Evolutionary conservation across 2,329 filamentous ascomycete species (phyloP).

Genomic region (Balansia obtecta): DNA sequence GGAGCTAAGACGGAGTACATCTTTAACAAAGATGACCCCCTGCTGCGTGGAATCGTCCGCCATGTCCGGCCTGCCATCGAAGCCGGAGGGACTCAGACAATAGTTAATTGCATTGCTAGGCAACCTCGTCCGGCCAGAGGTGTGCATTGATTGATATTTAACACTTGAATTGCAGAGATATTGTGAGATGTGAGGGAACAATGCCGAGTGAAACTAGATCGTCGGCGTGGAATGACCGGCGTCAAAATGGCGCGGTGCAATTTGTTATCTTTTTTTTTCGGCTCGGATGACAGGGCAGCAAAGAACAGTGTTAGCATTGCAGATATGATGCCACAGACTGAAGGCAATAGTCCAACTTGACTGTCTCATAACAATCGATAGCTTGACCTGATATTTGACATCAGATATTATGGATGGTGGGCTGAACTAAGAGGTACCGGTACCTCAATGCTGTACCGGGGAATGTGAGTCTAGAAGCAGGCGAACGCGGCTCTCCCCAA

Average conservation of each 20-base stretch:
- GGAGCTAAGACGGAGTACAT: background rate
- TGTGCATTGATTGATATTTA: background rate
- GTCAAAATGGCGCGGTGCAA: background rate
- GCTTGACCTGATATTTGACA: background rate
- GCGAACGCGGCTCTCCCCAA: constrained; percentile 23
- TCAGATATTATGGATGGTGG: background rate
- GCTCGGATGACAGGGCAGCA: background rate
- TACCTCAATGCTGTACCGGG: background rate
- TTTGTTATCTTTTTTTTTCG: background rate
- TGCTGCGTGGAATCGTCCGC: background rate
- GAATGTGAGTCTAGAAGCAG: constrained; percentile 3
- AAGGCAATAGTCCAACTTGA: background rate
- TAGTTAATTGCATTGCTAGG: no score
- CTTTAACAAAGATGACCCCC: background rate
- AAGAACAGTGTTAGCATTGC: background rate
- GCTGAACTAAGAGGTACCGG: background rate
- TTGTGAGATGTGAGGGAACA: background rate
- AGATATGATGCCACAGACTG: no score
- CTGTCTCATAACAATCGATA: background rate
- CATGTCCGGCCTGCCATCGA: no score
- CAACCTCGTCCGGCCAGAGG: no score
- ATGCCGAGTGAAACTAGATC: background rate
- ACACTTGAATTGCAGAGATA: background rate
- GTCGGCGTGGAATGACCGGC: background rate
- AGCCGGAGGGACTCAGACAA: no score